phyloP scores from a whole-genome alignment of 2,329 filamentous ascomycete species.

The Teratosphaeria destructans region DNA sequence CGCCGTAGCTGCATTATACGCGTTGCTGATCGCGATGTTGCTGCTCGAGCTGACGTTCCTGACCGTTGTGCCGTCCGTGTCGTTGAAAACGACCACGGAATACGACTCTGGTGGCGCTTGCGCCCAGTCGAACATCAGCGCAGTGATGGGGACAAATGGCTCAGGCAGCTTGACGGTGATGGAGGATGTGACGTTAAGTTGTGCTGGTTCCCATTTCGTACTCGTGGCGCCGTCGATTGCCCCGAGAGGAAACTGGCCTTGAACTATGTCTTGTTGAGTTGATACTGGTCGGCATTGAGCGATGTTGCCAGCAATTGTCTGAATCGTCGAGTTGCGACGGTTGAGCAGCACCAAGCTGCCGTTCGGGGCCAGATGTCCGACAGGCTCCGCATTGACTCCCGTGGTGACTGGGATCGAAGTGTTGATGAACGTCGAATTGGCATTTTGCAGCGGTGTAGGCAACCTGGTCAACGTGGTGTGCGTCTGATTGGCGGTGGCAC shows the following conservation, averaged over 20 bases:
- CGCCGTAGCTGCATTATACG: conserved; percentile 28
- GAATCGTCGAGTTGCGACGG: conserved; percentile 44
- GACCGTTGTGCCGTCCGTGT: background rate
- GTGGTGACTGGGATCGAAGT: conserved; percentile 49
- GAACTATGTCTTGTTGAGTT: conserved; percentile 39
- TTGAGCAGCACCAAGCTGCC: conserved; percentile 49
- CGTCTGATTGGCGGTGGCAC: conserved; percentile 50
- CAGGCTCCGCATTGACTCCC: conserved; percentile 26
- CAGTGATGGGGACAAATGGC: conserved; percentile 33
- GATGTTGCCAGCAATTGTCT: conserved; percentile 50
- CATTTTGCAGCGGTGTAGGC: conserved; percentile 38
- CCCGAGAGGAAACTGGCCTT: conserved; percentile 59
- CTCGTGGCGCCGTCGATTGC: conserved; percentile 56
- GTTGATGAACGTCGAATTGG: conserved; percentile 45
- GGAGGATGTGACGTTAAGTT: conserved; percentile 40
- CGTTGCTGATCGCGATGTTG: conserved; percentile 30
- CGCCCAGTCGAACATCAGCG: conserved; percentile 52
- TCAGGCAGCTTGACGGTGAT: conserved; percentile 45
- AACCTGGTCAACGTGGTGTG: conserved; percentile 53
- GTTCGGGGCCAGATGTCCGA: conserved; percentile 26
- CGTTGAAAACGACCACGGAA: conserved; percentile 37
- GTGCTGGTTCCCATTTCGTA: conserved; percentile 56
- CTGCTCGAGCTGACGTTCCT: conserved; percentile 15
- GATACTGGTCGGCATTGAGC: conserved; percentile 48
- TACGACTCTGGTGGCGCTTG: conserved; percentile 45